Evolutionary conservation across 2,329 filamentous ascomycete genomes (phyloP).

Genomic region (Fusarium sp.): DNA sequence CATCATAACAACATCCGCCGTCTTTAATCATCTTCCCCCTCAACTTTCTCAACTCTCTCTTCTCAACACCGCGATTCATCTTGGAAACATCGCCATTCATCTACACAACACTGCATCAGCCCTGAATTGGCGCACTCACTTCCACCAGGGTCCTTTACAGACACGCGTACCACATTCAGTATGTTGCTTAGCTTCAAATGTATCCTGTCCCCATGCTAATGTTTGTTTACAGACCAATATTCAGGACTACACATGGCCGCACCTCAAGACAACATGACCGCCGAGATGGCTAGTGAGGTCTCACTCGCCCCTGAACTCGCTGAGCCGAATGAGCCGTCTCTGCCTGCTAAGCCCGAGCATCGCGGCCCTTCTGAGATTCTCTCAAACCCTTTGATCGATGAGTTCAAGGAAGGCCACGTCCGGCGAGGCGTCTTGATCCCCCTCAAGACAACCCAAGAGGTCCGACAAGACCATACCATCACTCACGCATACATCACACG

Average conservation of each 20-base stretch:
- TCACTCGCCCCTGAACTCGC: constrained; percentile 16
- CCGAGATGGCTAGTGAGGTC: constrained; percentile 17
- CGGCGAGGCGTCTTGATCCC: constrained; percentile 66
- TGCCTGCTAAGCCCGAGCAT: constrained; percentile 33
- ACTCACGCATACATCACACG: constrained; percentile 77
- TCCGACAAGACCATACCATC: constrained; percentile 67
- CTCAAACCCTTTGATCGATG: constrained; percentile 53
- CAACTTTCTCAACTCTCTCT: constrained; percentile 18
- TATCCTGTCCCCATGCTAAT: not conserved
- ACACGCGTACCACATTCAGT: constrained; percentile 3
- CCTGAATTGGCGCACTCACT: not conserved
- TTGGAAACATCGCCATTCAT: constrained; percentile 10
- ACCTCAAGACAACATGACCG: constrained; percentile 24
- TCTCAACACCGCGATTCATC: not conserved
- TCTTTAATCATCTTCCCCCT: not conserved
- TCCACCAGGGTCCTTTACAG: not conserved
- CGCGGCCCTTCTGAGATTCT: constrained; percentile 40
- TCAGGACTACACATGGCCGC: not conserved
- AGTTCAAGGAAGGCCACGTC: constrained; percentile 50
- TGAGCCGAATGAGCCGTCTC: constrained; percentile 9
- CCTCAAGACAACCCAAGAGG: constrained; percentile 73
- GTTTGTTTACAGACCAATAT: not conserved
- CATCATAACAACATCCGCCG: not conserved
- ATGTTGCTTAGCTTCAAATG: not conserved
- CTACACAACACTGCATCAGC: not conserved